phyloP scores from a whole-genome alignment of 2,329 filamentous ascomycete species.

The Fusarium tupiense region DNA sequence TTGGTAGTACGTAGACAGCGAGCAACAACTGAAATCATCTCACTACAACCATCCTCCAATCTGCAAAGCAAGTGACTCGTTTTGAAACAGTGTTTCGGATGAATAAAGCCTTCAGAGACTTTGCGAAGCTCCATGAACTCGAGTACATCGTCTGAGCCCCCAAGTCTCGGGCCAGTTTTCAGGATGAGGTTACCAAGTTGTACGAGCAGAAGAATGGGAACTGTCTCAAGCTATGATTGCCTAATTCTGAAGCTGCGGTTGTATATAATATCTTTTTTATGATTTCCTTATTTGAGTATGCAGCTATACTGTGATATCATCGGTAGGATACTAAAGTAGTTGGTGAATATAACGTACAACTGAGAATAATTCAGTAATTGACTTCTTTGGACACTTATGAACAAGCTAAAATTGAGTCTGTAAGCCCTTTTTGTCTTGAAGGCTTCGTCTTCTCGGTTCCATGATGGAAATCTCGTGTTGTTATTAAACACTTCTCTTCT shows the following conservation, averaged over 20 bases:
- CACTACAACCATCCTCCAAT: not conserved
- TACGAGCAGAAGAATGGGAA: constrained; percentile 4
- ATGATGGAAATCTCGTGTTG: not conserved
- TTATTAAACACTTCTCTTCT: not conserved
- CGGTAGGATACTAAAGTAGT: too few relatives aligned
- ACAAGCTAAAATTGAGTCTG: not conserved
- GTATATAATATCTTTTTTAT: too few relatives aligned
- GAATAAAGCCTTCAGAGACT: not conserved
- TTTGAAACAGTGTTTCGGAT: constrained; percentile 9
- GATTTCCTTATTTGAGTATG: not conserved
- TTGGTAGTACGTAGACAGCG: not conserved
- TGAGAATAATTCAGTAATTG: not conserved
- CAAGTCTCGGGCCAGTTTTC: constrained; percentile 17
- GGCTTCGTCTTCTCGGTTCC: not conserved
- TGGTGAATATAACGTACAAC: not conserved
- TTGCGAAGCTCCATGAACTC: not conserved
- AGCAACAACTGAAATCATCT: not conserved
- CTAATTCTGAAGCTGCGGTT: not conserved
- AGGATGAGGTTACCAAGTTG: constrained; percentile 1
- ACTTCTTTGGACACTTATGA: not conserved
- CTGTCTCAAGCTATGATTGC: constrained; percentile 27
- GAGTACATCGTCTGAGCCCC: not conserved
- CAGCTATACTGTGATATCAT: not conserved
- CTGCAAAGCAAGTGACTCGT: not conserved
- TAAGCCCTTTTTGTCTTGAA: not conserved